These are phyloP conservation scores for Aspergillus coremiiformis DNA, from an alignment of 495 filamentous ascomycete genomes.

Conservation along the genomic window DNA sequence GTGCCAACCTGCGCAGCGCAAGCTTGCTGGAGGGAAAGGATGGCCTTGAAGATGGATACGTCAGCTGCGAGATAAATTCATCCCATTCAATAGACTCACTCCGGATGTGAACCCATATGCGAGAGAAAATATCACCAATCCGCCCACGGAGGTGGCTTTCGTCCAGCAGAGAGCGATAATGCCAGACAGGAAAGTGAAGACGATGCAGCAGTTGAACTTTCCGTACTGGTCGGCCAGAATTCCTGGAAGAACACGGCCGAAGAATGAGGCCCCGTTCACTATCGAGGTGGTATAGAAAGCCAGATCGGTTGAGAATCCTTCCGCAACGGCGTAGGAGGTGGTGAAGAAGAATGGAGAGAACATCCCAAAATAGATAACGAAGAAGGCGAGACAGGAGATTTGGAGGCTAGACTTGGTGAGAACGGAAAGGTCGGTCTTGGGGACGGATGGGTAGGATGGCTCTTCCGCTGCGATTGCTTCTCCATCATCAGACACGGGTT, in stretches of 20 bases:
- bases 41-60: conserved; percentile 21
- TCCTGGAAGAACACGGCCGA: conserved; percentile 41
- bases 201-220: conserved; percentile 61
- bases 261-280: conserved; percentile 40
- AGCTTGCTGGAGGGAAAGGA: conserved; percentile 35
- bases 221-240: conserved; percentile 62
- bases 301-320: conserved; percentile 31
- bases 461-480: conserved; percentile 22
- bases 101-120: conserved; percentile 38
- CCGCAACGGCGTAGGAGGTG: conserved; percentile 25
- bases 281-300: conserved; percentile 41
- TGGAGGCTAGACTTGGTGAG: conserved; percentile 24
- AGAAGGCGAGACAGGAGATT: conserved; percentile 42
- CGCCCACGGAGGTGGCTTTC: conserved; percentile 25
- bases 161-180: conserved; percentile 42
- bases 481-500: background rate
- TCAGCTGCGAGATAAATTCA: background rate
- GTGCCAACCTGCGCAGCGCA: conserved; percentile 34
- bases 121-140: conserved; percentile 27
- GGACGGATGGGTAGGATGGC: conserved; percentile 44
- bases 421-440: conserved; percentile 17
- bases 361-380: conserved; percentile 41
- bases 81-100: conserved; percentile 14
- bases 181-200: conserved; percentile 47
- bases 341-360: conserved; percentile 43